These are phyloP conservation scores for Starmerella vaccinii DNA, from an alignment of 805 yeast genomes.

Conservation along the genomic window DNA sequence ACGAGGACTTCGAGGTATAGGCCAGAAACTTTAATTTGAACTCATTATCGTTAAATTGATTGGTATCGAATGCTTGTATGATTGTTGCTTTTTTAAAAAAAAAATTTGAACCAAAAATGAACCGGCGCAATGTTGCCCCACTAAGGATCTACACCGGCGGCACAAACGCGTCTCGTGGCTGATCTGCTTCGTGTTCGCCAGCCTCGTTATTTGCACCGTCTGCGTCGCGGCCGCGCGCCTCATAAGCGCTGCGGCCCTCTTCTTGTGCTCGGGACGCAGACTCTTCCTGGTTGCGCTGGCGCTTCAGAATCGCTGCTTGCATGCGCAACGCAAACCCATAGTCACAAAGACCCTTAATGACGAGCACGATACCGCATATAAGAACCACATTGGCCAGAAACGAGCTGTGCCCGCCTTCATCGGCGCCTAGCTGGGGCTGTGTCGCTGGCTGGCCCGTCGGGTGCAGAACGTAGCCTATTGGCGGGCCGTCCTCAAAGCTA, in stretches of 20 bases:
- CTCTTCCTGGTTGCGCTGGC: slow-evolving; percentile 9
- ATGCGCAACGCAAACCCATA: slow-evolving; percentile 65
- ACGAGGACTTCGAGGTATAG: slow-evolving; percentile 8
- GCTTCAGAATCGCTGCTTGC: slow-evolving; percentile 48
- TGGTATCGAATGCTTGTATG: neutral
- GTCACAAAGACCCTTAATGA: slow-evolving; percentile 58
- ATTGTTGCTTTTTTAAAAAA: no score
- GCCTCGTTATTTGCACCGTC: neutral
- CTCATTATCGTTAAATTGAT: neutral
- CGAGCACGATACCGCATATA: slow-evolving; percentile 55
- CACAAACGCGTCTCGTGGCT: no score
- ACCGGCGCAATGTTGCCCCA: no score
- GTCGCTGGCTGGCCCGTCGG: slow-evolving; percentile 19
- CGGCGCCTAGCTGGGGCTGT: slow-evolving; percentile 1
- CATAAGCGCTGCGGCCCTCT: slow-evolving; percentile 1
- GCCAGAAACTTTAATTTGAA: neutral
- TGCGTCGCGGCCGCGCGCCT: neutral
- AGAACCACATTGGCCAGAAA: slow-evolving; percentile 41
- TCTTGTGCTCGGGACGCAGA: slow-evolving; percentile 10
- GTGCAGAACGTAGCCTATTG: slow-evolving; percentile 21
- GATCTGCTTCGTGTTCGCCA: no score
- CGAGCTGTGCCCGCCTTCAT: neutral
- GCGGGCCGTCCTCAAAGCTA: slow-evolving; percentile 37
- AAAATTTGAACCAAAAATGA: no score
- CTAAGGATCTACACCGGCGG: no score